Base-by-base conservation (phyloP, 75 land plant genomes). In the Azolla pinnata region DNA sequence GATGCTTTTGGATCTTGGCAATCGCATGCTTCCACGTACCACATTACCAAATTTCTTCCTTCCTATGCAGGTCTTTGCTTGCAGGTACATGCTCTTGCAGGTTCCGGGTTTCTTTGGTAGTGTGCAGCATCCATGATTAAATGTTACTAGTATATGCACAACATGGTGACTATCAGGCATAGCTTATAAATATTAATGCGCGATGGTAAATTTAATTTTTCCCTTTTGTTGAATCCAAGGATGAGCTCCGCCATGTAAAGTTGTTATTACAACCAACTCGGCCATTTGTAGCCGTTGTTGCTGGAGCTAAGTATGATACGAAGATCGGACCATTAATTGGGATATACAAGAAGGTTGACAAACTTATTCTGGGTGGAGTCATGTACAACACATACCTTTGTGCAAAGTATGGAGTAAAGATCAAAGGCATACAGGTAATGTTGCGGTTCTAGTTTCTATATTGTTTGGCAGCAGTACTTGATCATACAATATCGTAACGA, bases 1-100 rank as follows among this genome's bases (percentile, higher is more conserved):
- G 79, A 76, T 35, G 79, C 79, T 20, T 76, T 76, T 62, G 79
- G 79, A 8, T 76, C 79, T 33, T 76, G 77, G 79, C 79, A 76
- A 48, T 59, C 79, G 9, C 79, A 76, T 31, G 71, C 70, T 20
- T 72, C 79, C 35, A 76, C 79, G 9, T 76, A 60, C 44, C 65
- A 76, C 49, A 74, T 76, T 51, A 57, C 79, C 4, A 76, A 74
- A 32, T 66, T 49, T 34, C 63, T 76, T 33, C 79, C 79, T 2
- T 74, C 79, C 9, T 76, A 76, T 62, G 79, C 77, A 28, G 79
- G 79, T 14, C 49, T 76, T 29, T 76, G 77, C 66, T 49, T 76
- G 74, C 79, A 76, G 77, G 79, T 76, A 46, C 16, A 38, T 38
- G 42, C 42, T 38, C 10, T 7, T 7, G 42, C 42, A 38, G n/a